Conservation (phyloP, 495 filamentous ascomycete species). For the Aspergillus carlsbadensis region DNA sequence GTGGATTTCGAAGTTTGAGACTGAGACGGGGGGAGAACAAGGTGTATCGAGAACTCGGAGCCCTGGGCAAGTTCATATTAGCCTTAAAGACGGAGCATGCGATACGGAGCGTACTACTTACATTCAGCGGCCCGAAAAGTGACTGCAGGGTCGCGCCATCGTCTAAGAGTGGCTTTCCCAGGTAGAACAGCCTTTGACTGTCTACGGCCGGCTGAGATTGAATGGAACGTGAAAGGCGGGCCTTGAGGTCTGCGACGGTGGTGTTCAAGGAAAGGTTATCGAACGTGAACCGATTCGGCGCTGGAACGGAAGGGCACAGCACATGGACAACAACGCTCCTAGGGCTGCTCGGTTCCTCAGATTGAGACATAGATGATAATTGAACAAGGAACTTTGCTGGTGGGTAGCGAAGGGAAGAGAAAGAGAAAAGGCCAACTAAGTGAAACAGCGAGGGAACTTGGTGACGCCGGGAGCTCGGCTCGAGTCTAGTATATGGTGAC, state of each 20-base stretch:
- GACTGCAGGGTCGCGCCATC: slow-evolving; percentile 55
- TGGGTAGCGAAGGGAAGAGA: background rate
- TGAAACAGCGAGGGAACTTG: background rate
- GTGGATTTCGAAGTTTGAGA: slow-evolving; percentile 8
- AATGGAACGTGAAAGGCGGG: slow-evolving; percentile 55
- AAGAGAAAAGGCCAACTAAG: background rate
- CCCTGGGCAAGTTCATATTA: slow-evolving; percentile 38
- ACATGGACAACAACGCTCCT: slow-evolving; percentile 56
- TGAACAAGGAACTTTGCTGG: background rate
- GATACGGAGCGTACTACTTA: slow-evolving; percentile 32
- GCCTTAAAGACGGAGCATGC: background rate
- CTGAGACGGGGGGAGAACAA: slow-evolving; percentile 55
- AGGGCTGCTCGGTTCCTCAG: slow-evolving; percentile 2
- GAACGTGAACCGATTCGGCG: slow-evolving; percentile 54
- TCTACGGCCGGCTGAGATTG: slow-evolving; percentile 49
- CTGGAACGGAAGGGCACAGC: slow-evolving; percentile 60
- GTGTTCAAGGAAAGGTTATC: slow-evolving; percentile 49
- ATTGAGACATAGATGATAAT: background rate
- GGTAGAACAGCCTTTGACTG: slow-evolving; percentile 64
- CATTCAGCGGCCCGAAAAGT: slow-evolving; percentile 55
- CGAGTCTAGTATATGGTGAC: slow-evolving; percentile 3
- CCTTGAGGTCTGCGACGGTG: slow-evolving; percentile 61
- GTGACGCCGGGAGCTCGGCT: background rate
- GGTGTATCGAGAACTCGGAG: slow-evolving; percentile 50
- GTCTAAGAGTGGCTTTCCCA: slow-evolving; percentile 56